phyloP scores from a whole-genome alignment of 768 basidiomycete species.

The Mycena vitilis region DNA sequence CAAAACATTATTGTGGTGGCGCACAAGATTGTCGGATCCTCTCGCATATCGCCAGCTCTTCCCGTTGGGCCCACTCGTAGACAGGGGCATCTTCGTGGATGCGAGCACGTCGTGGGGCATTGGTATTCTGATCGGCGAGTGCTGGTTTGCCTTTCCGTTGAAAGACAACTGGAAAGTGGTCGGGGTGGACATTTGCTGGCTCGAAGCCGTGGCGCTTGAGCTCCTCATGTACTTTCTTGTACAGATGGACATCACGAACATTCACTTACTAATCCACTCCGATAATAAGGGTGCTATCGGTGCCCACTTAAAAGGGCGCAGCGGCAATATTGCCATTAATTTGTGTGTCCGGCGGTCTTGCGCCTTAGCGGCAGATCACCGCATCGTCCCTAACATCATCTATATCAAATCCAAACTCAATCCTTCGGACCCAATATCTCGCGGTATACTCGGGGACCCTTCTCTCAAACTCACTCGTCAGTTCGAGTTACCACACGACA shows the following conservation, averaged over 20 bases:
- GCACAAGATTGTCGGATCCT: too few relatives aligned
- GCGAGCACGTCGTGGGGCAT: background rate
- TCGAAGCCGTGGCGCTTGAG: conserved; percentile 35
- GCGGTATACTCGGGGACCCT: conserved; percentile 26
- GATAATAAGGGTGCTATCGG: conserved; percentile 30
- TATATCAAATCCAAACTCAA: conserved; percentile 37
- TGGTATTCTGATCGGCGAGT: background rate
- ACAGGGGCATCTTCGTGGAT: background rate
- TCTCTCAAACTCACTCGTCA: background rate
- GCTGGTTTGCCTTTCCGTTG: background rate
- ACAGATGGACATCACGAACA: conserved; percentile 14
- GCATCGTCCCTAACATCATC: conserved; percentile 20
- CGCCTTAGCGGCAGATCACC: background rate
- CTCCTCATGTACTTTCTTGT: conserved; percentile 15
- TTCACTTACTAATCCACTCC: conserved; percentile 23
- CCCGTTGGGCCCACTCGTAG: background rate
- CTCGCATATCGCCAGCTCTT: too few relatives aligned
- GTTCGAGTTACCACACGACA: background rate
- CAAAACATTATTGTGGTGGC: too few relatives aligned
- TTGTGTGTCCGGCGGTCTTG: conserved; percentile 29
- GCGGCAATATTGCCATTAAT: conserved; percentile 27
- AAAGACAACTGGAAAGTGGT: too few relatives aligned
- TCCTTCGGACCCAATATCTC: conserved; percentile 38
- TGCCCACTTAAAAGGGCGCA: conserved; percentile 8
- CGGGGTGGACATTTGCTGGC: conserved; percentile 42